Evolutionary conservation across 2,329 filamentous ascomycete genomes (phyloP), one percentile per base, ranked within the genome.

Genomic region (Verticillium tricorpus): DNA sequence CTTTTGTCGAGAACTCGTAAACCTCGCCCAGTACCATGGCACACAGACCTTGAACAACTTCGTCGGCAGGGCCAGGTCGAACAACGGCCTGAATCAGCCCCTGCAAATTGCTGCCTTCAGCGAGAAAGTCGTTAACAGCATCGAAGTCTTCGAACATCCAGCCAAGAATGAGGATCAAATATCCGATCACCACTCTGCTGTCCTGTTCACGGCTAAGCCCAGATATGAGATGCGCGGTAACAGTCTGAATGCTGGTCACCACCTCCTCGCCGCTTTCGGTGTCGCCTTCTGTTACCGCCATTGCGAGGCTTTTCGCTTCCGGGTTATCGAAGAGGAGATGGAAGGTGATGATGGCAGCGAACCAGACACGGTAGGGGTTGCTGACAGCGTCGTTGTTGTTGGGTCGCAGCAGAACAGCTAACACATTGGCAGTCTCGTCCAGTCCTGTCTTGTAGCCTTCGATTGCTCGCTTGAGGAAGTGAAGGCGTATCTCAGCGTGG

Each of bases 1-100:
- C 95, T 72, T 96, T 97, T 0, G 94, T 97, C 11, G 94, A 98
- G 71, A 98, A 99, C 70, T 99, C 95, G 72, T 98, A 99, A 5
- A 95, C 84, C 22, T 96, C 89, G 11, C 94, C 95, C 1, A 98
- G 82, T 0, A 99, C 78, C 72, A 93, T 87, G 17, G 93, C 90
- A 72, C 90, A 92, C 14, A 99, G 82, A 2, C 95, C 95, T 66
- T 92, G 90, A 15, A 94, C 82, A 35, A 96, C 79, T 63, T 87
- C 88, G 14, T 86, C 86, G 32, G 82, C 76, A 67, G 82, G 77
- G 25, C 67, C 64, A 63, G 88, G 85, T 65, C 88, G 88, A 22
- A 82, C 71, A 50, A 91, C 87, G 32, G 88, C 85, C 68, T 95
- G 90, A 15, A 95, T 86, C 35, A 97, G 80, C 55, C 88, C 90